Conservation (phyloP, 306 rosid species). For the Cucurbita pepo region DNA sequence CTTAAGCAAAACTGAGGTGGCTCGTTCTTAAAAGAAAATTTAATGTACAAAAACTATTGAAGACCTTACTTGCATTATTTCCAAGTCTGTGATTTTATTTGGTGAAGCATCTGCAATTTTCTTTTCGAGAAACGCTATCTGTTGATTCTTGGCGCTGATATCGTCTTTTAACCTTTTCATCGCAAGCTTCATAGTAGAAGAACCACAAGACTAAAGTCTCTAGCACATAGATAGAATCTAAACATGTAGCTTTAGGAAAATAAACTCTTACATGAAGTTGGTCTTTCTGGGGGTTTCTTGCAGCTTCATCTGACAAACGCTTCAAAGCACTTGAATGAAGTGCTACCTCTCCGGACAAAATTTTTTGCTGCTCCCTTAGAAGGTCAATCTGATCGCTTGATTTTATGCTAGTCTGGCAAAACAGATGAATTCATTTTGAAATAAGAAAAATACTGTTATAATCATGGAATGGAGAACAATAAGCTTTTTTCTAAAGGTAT, state of each 20-base stretch:
- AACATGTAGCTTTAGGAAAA: conserved; percentile 6
- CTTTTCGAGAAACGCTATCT: conserved; percentile 70
- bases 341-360: conserved; percentile 86
- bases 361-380: conserved; percentile 80
- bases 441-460: neutral
- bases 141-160: conserved; percentile 57
- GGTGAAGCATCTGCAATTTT: conserved; percentile 52
- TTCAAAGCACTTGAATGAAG: conserved; percentile 82
- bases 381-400: conserved; percentile 76
- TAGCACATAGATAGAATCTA: conserved; percentile 12
- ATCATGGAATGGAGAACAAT: neutral
- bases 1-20: neutral
- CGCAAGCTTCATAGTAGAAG: conserved; percentile 36
- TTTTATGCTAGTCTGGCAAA: conserved; percentile 56
- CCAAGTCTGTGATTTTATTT: conserved; percentile 36
- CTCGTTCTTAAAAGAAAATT: neutral
- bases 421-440: neutral
- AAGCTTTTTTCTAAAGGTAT: neutral
- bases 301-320: conserved; percentile 72
- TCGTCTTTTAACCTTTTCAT: conserved; percentile 58
- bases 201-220: conserved; percentile 14
- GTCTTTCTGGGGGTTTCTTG: conserved; percentile 53
- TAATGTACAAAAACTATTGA: conserved; percentile 13
- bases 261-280: conserved; percentile 48
- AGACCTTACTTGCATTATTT: conserved; percentile 51